phyloP scores from a whole-genome alignment of 208 protist species.

The Trypanosoma melophagium region DNA sequence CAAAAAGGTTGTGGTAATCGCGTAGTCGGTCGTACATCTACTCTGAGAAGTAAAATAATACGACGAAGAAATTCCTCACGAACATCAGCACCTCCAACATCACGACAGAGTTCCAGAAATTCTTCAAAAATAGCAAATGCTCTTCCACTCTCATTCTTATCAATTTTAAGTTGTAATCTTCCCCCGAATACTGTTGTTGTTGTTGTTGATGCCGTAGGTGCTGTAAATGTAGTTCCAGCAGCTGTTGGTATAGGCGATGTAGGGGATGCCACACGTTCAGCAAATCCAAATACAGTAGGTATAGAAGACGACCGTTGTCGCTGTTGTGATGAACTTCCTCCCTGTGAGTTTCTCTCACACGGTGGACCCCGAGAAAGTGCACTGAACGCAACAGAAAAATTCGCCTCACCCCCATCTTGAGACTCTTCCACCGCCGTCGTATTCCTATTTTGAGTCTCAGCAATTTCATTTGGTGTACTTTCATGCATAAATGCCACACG shows the following conservation, averaged over 20 bases:
- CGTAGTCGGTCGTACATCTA: not conserved
- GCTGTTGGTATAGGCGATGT: not conserved
- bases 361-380: constrained; percentile 11
- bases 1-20: not conserved
- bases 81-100: constrained; percentile 3
- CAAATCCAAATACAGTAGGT: constrained; percentile 16
- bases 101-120: constrained; percentile 20
- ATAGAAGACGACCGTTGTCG: constrained; percentile 3
- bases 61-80: constrained; percentile 10
- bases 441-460: not conserved
- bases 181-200: not conserved
- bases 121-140: constrained; percentile 16
- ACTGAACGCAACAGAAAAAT: constrained; percentile 30
- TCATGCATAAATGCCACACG: constrained; percentile 48
- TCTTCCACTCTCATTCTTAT: not conserved
- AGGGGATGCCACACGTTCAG: not conserved
- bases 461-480: not conserved
- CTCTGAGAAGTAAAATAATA: constrained; percentile 8
- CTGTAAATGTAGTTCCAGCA: not conserved
- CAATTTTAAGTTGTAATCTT: not conserved
- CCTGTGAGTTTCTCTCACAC: not conserved
- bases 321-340: not conserved
- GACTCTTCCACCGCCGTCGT: not conserved
- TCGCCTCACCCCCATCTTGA: constrained; percentile 8
- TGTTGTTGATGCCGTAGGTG: not conserved